phyloP scores from a whole-genome alignment of 768 basidiomycete species.

The Xerocomellus amylosporus region DNA sequence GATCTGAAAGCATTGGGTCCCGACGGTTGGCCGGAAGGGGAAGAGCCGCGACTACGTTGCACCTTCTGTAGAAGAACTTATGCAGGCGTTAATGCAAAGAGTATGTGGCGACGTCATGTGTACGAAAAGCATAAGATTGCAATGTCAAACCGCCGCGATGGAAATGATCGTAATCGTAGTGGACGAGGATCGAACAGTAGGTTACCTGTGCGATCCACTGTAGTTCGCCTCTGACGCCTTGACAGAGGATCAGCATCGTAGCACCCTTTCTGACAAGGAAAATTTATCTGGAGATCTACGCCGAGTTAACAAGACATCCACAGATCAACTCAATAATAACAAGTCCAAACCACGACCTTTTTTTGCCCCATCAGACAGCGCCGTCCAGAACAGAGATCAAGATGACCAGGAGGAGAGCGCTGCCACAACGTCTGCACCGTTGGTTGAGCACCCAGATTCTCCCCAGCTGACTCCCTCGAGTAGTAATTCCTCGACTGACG shows the following conservation, averaged over 20 bases:
- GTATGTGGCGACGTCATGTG: slow-evolving; percentile 88
- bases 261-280: slow-evolving; percentile 32
- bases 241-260: slow-evolving; percentile 64
- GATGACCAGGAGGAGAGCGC: slow-evolving; percentile 13
- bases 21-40: slow-evolving; percentile 77
- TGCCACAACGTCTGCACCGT: slow-evolving; percentile 20
- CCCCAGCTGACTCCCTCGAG: slow-evolving; percentile 13
- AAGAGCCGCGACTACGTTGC: slow-evolving; percentile 75
- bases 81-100: slow-evolving; percentile 84
- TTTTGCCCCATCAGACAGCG: slow-evolving; percentile 19
- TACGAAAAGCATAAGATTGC: slow-evolving; percentile 90
- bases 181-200: slow-evolving; percentile 64
- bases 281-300: slow-evolving; percentile 32
- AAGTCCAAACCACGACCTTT: slow-evolving; percentile 23
- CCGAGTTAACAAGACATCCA: slow-evolving; percentile 26
- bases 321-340: slow-evolving; percentile 15
- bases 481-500: background rate
- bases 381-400: slow-evolving; percentile 10
- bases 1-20: slow-evolving; percentile 65
- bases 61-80: slow-evolving; percentile 84
- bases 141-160: slow-evolving; percentile 82
- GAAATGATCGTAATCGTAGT: slow-evolving; percentile 54
- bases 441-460: slow-evolving; percentile 28
- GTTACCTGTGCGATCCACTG: slow-evolving; percentile 27
- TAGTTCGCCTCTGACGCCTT: slow-evolving; percentile 21